A percentile compares a stretch with the other conserved stretches of the same genome.
Conservation (phyloP, 1,284 basidiomycete genomes). For the Naganishia albida region DNA sequence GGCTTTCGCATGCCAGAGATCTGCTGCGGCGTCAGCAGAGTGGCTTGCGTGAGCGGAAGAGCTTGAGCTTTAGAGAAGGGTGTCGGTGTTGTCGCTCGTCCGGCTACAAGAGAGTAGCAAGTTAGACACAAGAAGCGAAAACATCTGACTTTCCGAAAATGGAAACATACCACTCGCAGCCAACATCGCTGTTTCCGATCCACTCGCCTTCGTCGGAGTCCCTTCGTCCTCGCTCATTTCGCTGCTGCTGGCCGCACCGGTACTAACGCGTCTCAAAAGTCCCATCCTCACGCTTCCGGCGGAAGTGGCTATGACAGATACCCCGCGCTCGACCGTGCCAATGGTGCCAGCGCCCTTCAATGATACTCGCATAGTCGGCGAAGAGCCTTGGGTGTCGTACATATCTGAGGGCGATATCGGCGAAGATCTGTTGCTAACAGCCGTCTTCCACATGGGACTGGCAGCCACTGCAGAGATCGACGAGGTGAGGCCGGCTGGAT, state of each 20-base stretch:
- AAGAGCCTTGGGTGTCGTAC: constrained; percentile 49
- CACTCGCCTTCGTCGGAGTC: constrained; percentile 51
- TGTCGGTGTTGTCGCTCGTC: constrained; percentile 33
- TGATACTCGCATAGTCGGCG: constrained; percentile 44
- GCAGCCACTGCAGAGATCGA: constrained; percentile 1
- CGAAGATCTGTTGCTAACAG: constrained; percentile 3
- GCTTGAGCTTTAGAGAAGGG: constrained; percentile 7
- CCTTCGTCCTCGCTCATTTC: constrained; percentile 51
- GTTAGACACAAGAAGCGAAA: no score
- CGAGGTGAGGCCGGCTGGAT: constrained; percentile 14
- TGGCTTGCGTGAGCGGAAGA: neutral
- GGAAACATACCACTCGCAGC: constrained; percentile 7
- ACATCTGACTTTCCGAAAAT: no score
- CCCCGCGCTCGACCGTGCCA: neutral
- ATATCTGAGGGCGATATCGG: constrained; percentile 19
- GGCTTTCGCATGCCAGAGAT: constrained; percentile 13
- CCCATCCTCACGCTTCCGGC: constrained; percentile 34
- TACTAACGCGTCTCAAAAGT: constrained; percentile 43
- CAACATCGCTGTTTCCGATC: constrained; percentile 27
- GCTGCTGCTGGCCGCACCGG: constrained; percentile 37
- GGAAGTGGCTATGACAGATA: constrained; percentile 13
- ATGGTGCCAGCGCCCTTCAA: constrained; percentile 17
- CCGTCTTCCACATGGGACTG: constrained; percentile 5
- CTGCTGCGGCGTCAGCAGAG: constrained; percentile 20
- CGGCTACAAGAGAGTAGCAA: constrained; percentile 33